Evolutionary conservation across 108 stramenopile genomes (phyloP), one percentile per base, ranked within the genome.

Genomic region (Nannochloropsis salina): DNA sequence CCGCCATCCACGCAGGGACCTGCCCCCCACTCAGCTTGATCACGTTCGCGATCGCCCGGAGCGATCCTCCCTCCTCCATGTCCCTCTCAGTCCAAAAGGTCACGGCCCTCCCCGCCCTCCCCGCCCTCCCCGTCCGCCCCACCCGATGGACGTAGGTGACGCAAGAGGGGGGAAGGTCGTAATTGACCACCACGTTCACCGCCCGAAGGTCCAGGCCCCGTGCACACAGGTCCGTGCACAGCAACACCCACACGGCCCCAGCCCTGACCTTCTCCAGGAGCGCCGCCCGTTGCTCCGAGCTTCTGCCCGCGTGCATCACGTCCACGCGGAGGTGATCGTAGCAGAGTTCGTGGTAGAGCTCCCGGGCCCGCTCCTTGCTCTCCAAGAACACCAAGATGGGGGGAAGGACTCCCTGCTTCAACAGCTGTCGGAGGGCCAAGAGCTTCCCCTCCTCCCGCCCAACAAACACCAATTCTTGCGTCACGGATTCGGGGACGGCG

Each of bases 161-260:
- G 18, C 83, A 44, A 80, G 43, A 83, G 44, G 80, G 80, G 20
- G 99, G 97, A 42, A 98, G 90, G 91, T 99, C 97, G 86, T 97
- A 98, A 85, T 98, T 99, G 86, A 99, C 93, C 10, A 99, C 97
- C 93, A 95, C 93, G 74, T 96, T 96, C 5, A 98, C 97, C 9
- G 95, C 97, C 85, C 95, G 93, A 84, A 99, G 96, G 93, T 99
- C 98, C 83, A 99, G 94, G 44, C 99, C 99, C 31, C 99, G 90
- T 8, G 95, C 95, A 45, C 97, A 95, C n/a, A 99, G 89, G 82
- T 99, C 99, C 18, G 99, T 99, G 83, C 94, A 95, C 81, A 99
- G 97, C 44, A 99, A 90, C 5, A 99, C 93, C 98, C 99, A 99
- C 1, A 96, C 95, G 21, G 96, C 95, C 9, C 99, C 99, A 83